These are phyloP conservation scores for Paramecium primaurelia DNA, from an alignment of 73 alveolate species.

Conservation along the genomic window DNA sequence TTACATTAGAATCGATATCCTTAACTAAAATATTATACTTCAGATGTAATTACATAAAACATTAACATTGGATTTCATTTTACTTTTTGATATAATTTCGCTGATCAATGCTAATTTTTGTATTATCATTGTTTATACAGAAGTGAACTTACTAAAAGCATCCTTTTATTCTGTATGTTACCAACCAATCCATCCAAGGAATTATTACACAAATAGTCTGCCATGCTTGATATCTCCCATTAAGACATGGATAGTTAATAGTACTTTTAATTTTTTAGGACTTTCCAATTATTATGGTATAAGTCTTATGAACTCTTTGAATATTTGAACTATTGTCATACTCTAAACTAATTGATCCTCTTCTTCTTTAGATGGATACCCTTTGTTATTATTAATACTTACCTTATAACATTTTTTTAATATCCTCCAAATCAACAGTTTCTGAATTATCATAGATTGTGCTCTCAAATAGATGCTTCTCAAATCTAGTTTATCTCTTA, in stretches of 20 bases:
- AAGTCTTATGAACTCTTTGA: slow-evolving; percentile 1
- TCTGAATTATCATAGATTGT: not conserved
- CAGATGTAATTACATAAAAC: not conserved
- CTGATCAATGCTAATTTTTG: slow-evolving; percentile 31
- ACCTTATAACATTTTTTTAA: slow-evolving; percentile 26
- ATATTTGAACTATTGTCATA: slow-evolving; percentile 38
- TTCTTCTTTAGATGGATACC: slow-evolving; percentile 42
- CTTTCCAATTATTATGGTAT: slow-evolving; percentile 3
- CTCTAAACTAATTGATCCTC: slow-evolving; percentile 42
- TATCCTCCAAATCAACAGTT: slow-evolving; percentile 35
- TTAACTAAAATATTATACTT: not conserved
- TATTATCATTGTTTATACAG: slow-evolving; percentile 28
- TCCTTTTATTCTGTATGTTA: not conserved
- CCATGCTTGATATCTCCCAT: slow-evolving; percentile 54
- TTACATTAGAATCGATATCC: not conserved
- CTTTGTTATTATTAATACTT: not conserved
- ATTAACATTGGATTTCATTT: not conserved
- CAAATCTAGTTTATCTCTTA: not conserved
- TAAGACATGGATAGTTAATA: slow-evolving; percentile 26
- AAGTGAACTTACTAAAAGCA: not conserved
- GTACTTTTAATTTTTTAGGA: not conserved
- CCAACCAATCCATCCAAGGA: slow-evolving; percentile 34
- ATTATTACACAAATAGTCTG: slow-evolving; percentile 5
- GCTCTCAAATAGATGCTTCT: slow-evolving; percentile 13
- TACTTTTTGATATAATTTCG: not conserved